These are phyloP conservation scores for Lathyrus aphaca DNA, from an alignment of 306 rosid species.

Conservation along the genomic window DNA sequence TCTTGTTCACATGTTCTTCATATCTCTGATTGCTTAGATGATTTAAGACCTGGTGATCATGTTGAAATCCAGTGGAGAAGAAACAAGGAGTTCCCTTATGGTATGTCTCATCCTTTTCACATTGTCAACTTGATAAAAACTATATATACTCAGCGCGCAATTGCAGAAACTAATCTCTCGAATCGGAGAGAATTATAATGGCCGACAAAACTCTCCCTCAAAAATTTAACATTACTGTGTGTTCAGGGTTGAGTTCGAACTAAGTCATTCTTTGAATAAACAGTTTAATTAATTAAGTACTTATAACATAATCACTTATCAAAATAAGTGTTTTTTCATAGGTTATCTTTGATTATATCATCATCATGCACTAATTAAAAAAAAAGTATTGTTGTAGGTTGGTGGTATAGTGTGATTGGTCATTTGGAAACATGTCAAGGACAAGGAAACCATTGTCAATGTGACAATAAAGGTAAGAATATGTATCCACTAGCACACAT, in stretches of 20 bases:
- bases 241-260: too few species aligned
- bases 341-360: constrained; percentile 21
- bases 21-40: constrained; percentile 66
- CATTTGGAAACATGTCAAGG: constrained; percentile 72
- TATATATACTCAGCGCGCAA: too few species aligned
- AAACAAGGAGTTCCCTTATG: constrained; percentile 81
- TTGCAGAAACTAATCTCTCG: too few species aligned
- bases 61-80: constrained; percentile 97
- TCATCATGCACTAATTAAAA: not conserved
- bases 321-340: too few species aligned
- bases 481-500: constrained; percentile 27
- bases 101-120: constrained; percentile 45
- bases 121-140: too few species aligned
- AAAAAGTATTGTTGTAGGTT: constrained; percentile 54
- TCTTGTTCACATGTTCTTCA: constrained; percentile 70
- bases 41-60: constrained; percentile 82
- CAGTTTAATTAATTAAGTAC: too few species aligned
- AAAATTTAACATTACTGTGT: too few species aligned
- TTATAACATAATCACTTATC: too few species aligned
- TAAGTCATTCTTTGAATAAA: too few species aligned
- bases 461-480: constrained; percentile 66
- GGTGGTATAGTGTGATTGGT: constrained; percentile 94
- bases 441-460: constrained; percentile 57
- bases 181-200: too few species aligned
- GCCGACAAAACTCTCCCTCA: too few species aligned